Conservation (phyloP, 768 basidiomycete species). For the Leucocoprinus birnbaumii region DNA sequence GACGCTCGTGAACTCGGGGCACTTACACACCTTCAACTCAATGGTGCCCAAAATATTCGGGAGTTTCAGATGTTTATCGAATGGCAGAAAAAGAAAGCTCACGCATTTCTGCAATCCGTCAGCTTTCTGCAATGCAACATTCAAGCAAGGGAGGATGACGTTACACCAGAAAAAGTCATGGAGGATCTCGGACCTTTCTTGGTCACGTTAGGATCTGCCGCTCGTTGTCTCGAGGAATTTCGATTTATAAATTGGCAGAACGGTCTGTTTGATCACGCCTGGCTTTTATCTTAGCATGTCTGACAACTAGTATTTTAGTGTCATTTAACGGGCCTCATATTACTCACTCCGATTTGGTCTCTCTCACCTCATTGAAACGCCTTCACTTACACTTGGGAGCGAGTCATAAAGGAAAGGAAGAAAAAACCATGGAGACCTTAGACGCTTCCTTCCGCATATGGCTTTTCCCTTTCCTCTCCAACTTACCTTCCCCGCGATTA, state of each 20-base stretch:
- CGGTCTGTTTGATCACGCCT: neutral
- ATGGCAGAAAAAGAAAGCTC: constrained; percentile 4
- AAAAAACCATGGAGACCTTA: constrained; percentile 3
- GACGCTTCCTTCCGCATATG: constrained; percentile 5
- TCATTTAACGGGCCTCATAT: constrained; percentile 5
- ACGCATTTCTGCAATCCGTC: neutral
- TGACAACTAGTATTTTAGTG: neutral
- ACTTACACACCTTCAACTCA: neutral
- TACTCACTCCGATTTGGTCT: constrained; percentile 1
- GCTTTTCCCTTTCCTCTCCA: constrained; percentile 7
- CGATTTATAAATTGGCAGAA: constrained; percentile 5
- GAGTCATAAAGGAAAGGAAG: constrained; percentile 4
- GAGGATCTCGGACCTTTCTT: constrained; percentile 51
- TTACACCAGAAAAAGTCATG: constrained; percentile 34
- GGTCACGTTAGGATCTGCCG: constrained; percentile 11
- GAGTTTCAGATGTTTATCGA: constrained; percentile 4
- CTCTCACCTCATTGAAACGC: constrained; percentile 4
- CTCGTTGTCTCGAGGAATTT: neutral
- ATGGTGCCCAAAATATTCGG: constrained; percentile 6
- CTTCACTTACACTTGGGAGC: constrained; percentile 5
- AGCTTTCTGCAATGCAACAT: constrained; percentile 3
- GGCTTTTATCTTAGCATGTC: neutral
- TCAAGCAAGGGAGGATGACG: constrained; percentile 1
- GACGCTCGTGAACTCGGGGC: neutral
- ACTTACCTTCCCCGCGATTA: neutral